phyloP scores from a whole-genome alignment of 139 green algal species.

The Monoraphidium neglectum region DNA sequence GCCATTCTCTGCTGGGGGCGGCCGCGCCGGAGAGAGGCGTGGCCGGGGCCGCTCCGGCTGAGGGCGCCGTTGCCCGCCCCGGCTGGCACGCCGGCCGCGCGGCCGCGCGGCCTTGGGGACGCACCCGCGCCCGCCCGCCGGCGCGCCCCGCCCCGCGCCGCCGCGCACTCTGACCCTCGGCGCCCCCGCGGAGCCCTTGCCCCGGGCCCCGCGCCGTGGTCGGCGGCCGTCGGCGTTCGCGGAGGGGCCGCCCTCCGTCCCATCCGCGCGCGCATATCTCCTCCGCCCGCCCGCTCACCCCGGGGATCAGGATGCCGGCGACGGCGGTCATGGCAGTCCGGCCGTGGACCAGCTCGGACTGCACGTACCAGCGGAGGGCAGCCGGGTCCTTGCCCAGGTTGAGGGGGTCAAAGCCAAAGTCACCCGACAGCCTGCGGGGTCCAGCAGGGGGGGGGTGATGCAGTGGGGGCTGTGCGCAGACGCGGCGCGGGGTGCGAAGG shows the following conservation, averaged over 20 bases:
- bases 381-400: slow-evolving; percentile 62
- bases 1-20: too few relatives aligned
- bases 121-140: too few relatives aligned
- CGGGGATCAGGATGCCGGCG: slow-evolving; percentile 86
- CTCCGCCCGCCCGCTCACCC: slow-evolving; percentile 30
- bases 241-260: not conserved
- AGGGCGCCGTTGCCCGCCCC: too few relatives aligned
- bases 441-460: not conserved
- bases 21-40: too few relatives aligned
- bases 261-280: not conserved
- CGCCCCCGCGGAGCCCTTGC: too few relatives aligned
- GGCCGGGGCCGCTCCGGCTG: too few relatives aligned
- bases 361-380: slow-evolving; percentile 80
- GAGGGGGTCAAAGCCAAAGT: slow-evolving; percentile 62
- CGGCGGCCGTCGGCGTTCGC: not conserved
- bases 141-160: too few relatives aligned
- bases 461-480: not conserved
- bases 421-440: slow-evolving; percentile 35
- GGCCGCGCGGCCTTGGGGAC: too few relatives aligned
- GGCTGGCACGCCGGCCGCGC: too few relatives aligned
- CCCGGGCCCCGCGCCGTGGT: not conserved
- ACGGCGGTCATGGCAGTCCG: slow-evolving; percentile 89
- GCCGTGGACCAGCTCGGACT: slow-evolving; percentile 89
- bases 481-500: not conserved
- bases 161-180: not conserved